Conservation (phyloP, 176 grass and related monocot species). For the Tillandsia leiboldiana region DNA sequence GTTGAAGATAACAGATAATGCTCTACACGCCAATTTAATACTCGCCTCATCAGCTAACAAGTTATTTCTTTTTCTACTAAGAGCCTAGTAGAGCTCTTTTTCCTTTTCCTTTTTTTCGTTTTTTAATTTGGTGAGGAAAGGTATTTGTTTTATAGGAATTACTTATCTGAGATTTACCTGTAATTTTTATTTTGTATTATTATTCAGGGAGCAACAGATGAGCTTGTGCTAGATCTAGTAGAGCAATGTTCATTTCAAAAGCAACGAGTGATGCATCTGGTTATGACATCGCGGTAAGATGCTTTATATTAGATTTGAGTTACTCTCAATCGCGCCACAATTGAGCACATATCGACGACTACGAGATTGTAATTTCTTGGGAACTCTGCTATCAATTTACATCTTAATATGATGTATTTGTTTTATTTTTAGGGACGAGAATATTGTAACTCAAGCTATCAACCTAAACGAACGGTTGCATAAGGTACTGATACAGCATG, state of each 20-base stretch:
- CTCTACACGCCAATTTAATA: neutral
- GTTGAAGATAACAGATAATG: neutral
- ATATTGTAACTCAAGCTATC: conserved; percentile 64
- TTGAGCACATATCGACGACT: neutral
- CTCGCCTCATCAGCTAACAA: neutral
- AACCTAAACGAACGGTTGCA: conserved; percentile 83
- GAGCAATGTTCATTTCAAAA: conserved; percentile 98
- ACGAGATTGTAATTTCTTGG: neutral
- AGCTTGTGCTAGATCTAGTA: conserved; percentile 88
- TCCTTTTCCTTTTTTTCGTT: too few relatives aligned
- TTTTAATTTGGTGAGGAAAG: too few relatives aligned
- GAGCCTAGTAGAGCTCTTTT: too few relatives aligned
- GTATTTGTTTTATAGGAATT: too few relatives aligned
- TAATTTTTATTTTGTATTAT: conserved; percentile 6
- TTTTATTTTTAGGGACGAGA: conserved; percentile 63
- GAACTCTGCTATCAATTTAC: neutral
- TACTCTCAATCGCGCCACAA: neutral
- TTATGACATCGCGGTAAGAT: conserved; percentile 74
- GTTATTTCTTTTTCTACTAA: too few relatives aligned
- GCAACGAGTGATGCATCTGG: conserved; percentile 84
- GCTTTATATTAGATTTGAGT: neutral
- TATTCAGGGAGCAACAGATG: conserved; percentile 69
- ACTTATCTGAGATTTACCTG: neutral
- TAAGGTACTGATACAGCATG: conserved; percentile 56
- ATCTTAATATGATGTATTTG: neutral